Evolutionary conservation across 1,284 basidiomycete species (phyloP), one percentile per base, ranked within the genome.

Genomic region (Trichosporon coremiiforme): DNA sequence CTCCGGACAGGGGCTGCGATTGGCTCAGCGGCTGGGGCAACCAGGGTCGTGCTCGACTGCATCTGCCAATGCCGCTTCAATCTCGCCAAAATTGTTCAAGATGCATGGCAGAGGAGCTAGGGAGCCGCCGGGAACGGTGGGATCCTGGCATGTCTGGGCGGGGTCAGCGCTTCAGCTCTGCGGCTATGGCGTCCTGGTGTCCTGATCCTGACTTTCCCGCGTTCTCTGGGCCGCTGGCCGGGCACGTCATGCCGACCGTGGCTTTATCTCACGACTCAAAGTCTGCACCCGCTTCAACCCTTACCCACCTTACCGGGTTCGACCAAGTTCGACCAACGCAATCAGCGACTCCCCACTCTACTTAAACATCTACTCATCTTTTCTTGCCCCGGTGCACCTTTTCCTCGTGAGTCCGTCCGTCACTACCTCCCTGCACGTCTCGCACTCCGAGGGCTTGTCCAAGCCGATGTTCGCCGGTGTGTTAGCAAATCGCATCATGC

Each of bases 51-150:
- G 47, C 47, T 53, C 47, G 47, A 22, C 47, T 22, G 31, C 35
- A 60, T 60, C 57, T 60, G 57, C 57, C 57, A 60, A 22, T 60
- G 57, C 57, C 57, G 57, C 57, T 60, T 60, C 57, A 60, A 60
- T 15, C 57, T 60, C 57, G 57, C 57, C 57, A 60, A 60, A 60
- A 60, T 35, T 33, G 3, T 60, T 1, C 1, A 7, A 0, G 15
- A 33, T 35, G 57, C 29, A 60, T 60, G 57, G n/a, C 29, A 31
- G 25, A 60, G 57, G 5, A n/a, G 13, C 12, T n/a, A 12, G 47
- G 20, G 20, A 53, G 20, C 47, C 47, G 47, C 47, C 47, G 47
- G 47, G 47, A 53, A 53, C n/a, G 20, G 47, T 20, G 47, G 10
- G 47, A 20, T 53, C 15, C 41, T 45, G 41, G 41, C 41, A 45